These are phyloP conservation scores for Mycosphaerella sp. DNA, from an alignment of 2,329 filamentous ascomycete genomes.

Conservation along the genomic window DNA sequence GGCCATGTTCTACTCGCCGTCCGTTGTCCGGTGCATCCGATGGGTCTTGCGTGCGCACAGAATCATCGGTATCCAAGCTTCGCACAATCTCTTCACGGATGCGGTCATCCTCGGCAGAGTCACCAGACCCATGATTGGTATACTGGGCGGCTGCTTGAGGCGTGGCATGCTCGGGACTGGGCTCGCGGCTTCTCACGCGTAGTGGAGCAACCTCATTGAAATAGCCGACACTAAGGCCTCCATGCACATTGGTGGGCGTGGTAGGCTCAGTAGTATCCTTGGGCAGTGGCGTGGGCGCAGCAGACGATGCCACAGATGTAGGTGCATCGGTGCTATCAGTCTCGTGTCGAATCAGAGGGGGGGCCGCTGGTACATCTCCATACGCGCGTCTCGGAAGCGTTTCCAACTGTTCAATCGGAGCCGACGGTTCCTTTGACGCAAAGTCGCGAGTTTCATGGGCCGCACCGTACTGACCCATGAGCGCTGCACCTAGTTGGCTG, in stretches of 20 bases:
- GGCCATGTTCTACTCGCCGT: conserved; percentile 21
- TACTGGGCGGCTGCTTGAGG: conserved; percentile 5
- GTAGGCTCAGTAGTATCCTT: conserved; percentile 36
- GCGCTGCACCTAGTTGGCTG: conserved; percentile 43
- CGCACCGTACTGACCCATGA: conserved; percentile 38
- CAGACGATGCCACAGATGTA: conserved; percentile 22
- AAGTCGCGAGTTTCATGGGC: conserved; percentile 33
- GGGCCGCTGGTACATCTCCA: conserved; percentile 18
- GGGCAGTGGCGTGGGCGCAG: conserved; percentile 42
- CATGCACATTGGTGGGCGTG: conserved; percentile 15
- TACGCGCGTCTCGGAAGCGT: conserved; percentile 16
- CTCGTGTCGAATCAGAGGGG: conserved; percentile 18
- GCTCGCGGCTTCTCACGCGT: conserved; percentile 17
- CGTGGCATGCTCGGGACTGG: conserved; percentile 26
- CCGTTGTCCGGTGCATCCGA: conserved; percentile 27
- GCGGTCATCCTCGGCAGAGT: conserved; percentile 51
- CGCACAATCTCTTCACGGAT: conserved; percentile 69
- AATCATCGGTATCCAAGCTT: conserved; percentile 44
- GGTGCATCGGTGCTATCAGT: conserved; percentile 20
- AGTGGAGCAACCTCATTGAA: conserved; percentile 23
- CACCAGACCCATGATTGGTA: conserved; percentile 13
- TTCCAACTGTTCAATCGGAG: conserved; percentile 26
- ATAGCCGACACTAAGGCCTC: conserved; percentile 12
- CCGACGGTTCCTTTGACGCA: conserved; percentile 23
- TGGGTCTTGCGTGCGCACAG: conserved; percentile 26